Conservation (phyloP, 805 yeast species). For the Candida caryicola region DNA sequence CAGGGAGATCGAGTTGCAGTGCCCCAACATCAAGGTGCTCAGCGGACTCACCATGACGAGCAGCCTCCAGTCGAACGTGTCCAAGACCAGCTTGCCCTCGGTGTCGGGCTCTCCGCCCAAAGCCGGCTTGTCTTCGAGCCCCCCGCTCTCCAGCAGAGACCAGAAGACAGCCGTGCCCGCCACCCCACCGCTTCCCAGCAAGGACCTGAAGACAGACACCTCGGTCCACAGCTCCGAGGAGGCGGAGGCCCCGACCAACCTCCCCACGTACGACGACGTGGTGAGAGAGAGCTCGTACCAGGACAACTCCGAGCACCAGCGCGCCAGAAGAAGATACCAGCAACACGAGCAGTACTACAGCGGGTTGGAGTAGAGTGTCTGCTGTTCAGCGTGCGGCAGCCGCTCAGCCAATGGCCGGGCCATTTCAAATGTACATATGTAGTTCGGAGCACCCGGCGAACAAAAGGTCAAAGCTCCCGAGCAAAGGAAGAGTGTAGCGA, state of each 20-base stretch:
- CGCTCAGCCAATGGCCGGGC: too few relatives aligned
- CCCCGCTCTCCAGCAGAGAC: not conserved
- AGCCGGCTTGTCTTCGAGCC: not conserved
- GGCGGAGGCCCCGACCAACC: slow-evolving; percentile 4
- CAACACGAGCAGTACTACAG: slow-evolving; percentile 28
- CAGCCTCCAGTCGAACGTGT: slow-evolving; percentile 21
- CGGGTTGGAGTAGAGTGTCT: slow-evolving; percentile 16
- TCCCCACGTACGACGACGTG: slow-evolving; percentile 41
- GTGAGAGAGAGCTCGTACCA: slow-evolving; percentile 29
- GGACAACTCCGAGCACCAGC: slow-evolving; percentile 29
- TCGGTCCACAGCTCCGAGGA: not conserved
- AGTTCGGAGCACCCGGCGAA: too few relatives aligned
- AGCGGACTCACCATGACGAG: slow-evolving; percentile 31
- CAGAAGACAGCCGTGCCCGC: not conserved
- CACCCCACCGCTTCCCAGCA: not conserved
- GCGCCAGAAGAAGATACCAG: slow-evolving; percentile 34
- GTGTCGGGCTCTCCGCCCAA: not conserved
- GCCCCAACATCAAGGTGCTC: slow-evolving; percentile 31
- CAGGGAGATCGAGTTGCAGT: slow-evolving; percentile 28
- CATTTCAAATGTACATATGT: too few relatives aligned
- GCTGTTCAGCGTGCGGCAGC: too few relatives aligned
- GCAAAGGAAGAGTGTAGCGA: too few relatives aligned
- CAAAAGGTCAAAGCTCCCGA: too few relatives aligned
- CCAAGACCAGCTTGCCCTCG: slow-evolving; percentile 16
- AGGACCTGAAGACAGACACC: not conserved